Conservation (phyloP, 2,329 filamentous ascomycete genomes). For the Microcyclospora pomicola region DNA sequence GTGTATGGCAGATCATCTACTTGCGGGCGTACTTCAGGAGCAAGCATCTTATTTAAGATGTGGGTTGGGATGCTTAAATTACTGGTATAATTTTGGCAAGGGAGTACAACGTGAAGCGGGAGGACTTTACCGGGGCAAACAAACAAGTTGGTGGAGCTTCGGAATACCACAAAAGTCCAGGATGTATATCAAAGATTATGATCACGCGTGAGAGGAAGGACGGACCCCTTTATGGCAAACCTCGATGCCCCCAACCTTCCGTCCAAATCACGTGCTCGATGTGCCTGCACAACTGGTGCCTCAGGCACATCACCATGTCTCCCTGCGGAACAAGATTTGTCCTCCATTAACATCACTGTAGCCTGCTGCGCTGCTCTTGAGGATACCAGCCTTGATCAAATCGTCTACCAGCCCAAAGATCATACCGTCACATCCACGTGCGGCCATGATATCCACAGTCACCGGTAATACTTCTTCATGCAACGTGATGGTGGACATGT, state of each 20-base stretch:
- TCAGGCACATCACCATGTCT: not conserved
- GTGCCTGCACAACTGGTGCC: too few relatives aligned
- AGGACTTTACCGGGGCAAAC: too few relatives aligned
- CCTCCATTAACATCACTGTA: constrained; percentile 27
- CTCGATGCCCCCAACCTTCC: too few relatives aligned
- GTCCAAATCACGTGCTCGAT: too few relatives aligned
- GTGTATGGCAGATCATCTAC: constrained; percentile 96
- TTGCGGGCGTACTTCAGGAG: constrained; percentile 90
- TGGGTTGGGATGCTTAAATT: not conserved
- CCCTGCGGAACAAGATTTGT: constrained; percentile 24
- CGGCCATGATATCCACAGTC: constrained; percentile 42
- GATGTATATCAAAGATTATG: too few relatives aligned
- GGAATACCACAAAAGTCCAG: too few relatives aligned
- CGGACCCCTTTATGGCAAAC: too few relatives aligned
- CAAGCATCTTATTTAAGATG: constrained; percentile 38
- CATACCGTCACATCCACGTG: constrained; percentile 48
- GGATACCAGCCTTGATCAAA: constrained; percentile 35
- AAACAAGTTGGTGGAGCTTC: too few relatives aligned
- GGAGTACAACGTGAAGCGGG: too few relatives aligned
- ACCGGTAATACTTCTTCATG: constrained; percentile 43
- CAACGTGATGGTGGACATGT: constrained; percentile 34
- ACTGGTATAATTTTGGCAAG: too few relatives aligned
- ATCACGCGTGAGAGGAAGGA: too few relatives aligned
- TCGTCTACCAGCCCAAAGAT: constrained; percentile 41
- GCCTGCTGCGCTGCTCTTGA: constrained; percentile 34